Evolutionary conservation across 331 rosid genomes (phyloP).

Genomic region (Pyracantha coccinea): DNA sequence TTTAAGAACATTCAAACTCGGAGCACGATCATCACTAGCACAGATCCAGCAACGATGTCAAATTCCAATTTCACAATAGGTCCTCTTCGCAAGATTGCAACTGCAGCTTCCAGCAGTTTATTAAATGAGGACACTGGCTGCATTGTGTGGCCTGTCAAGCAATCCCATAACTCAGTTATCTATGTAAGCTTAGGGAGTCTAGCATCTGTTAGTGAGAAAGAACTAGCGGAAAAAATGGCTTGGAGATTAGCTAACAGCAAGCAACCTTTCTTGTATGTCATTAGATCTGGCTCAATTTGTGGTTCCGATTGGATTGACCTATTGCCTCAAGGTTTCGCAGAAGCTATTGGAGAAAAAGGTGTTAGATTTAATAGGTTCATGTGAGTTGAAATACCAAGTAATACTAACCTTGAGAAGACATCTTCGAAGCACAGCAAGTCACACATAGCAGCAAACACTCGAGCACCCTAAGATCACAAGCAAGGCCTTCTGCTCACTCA

Average conservation of each 20-base stretch:
- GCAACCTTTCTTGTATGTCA: slow-evolving; percentile 18
- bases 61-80: slow-evolving; percentile 10
- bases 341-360: background rate
- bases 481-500: too few relatives aligned
- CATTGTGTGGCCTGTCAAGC: slow-evolving; percentile 12
- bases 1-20: too few relatives aligned
- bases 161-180: slow-evolving; percentile 6
- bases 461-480: too few relatives aligned
- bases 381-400: too few relatives aligned
- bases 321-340: background rate
- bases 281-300: background rate
- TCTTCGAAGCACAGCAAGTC: too few relatives aligned
- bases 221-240: slow-evolving; percentile 17
- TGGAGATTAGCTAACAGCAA: slow-evolving; percentile 10
- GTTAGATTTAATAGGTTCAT: too few relatives aligned
- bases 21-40: background rate
- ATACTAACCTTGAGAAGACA: too few relatives aligned
- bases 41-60: background rate
- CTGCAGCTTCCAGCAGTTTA: background rate
- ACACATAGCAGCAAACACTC: too few relatives aligned
- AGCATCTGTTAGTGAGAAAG: background rate
- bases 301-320: background rate
- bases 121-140: slow-evolving; percentile 3
- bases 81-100: slow-evolving; percentile 9
- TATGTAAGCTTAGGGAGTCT: slow-evolving; percentile 18